Evolutionary conservation across 306 rosid species (phyloP), one percentile per base, ranked within the genome.

Genomic region (Quercus alba): DNA sequence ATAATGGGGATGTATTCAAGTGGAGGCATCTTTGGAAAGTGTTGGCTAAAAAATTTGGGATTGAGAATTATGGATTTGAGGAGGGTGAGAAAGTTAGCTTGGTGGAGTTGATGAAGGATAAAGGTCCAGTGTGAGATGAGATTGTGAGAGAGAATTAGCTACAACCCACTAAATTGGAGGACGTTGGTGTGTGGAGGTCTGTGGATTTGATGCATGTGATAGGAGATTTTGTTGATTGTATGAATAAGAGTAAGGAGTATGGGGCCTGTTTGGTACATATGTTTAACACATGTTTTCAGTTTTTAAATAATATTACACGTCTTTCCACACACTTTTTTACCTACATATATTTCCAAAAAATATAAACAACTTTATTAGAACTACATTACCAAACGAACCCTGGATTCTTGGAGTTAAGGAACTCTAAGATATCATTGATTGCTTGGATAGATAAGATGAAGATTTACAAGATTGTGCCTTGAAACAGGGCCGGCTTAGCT

Each of bases 161-260:
- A 73, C 52, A 68, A 26, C 59, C 46, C 1, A 80, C 89, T 0
- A 86, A 85, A 73, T 59, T 91, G 56, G 87, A 84, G 13, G 90
- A 91, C 51, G 82, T 89, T 74, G 91, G 79, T 18, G 78, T 52
- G 3, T 91, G 90, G 93, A 86, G 93, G 97, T 80, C 85, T 80
- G 81, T 7, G 18, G 97, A 88, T 73, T 0, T 81, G 4, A n/a
- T 66, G 0, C 33, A 89, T 1, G 19, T 77, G 5, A 59, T 5
- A 4, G 80, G 26, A 0, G 78, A 68, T 0, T 0, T 28, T 23
- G n/a, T 89, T 8, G 92, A 83, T 49, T 80, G 86, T 70, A 84
- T 89, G 94, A 91, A 89, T 80, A 86, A 89, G 83, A 77, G 91
- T 49, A 89, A 91, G 63, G 94, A 89, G 17, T 92, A 85, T 86